Base-by-base conservation (phyloP, 192 early-diverging fungal genomes). In the Coemansia sp. region DNA sequence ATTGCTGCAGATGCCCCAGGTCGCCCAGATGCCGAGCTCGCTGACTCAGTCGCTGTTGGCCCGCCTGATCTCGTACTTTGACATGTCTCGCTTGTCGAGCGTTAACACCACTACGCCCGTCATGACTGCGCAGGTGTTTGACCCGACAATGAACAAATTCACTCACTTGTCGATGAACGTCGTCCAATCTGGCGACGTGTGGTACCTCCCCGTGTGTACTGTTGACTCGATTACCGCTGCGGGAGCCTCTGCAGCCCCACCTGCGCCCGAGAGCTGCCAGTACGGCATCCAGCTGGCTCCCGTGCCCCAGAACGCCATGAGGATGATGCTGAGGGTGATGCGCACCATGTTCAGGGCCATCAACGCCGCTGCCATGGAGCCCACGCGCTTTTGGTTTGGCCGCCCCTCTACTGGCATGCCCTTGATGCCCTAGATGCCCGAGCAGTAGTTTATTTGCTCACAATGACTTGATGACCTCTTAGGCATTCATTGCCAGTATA, bases 121-220 rank as follows among this genome's bases (percentile, higher is more conserved):
- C 3, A 63, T 67, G 17, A 29, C 66, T 41, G n/a, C 59, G 13
- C 24, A 62, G 19, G 64, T 76, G 58, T 76, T 45, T 62, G 64
- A 76, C 24, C 74, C 74, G 2, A 59, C 64, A 10, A 66, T 51
- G 7, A 44, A 51, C 68, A 76, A 70, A 68, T 76, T 70, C 50
- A 67, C 65, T 9, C 59, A 56, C 10, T 38, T 76, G 46, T 60
- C 74, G 1, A 50, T 53, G 29, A 38, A 45, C 51, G 61, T 70
- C 0, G 61, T 70, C 39, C 74, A 70, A 46, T 62, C 46, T 1
- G 61, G 62, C 40, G 36, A 40, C 59, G 46, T 24, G 5, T 74
- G 68, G 53, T 76, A 76, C 61, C 40, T 76, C 10, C 68, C 74
- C 19, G 74, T 76, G 45, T 76, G 74, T 68, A 38, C 68, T n/a